Percentiles rank a stretch among this genome's conserved stretches.
Conservation (phyloP, 345 rosid genomes). For the Eutrema yunnanense region DNA sequence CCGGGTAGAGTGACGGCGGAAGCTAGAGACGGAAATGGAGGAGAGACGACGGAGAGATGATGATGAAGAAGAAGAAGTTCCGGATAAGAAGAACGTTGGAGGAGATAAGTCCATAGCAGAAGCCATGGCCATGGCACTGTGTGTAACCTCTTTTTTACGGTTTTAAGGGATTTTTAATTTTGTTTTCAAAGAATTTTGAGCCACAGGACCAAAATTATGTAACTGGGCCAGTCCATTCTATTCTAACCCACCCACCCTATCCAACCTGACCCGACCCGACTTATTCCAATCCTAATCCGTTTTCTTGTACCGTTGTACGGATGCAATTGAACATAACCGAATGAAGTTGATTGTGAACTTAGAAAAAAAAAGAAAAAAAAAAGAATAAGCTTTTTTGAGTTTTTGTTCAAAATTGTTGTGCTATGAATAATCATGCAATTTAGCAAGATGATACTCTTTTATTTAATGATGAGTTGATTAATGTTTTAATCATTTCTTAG, state of each 20-base stretch:
- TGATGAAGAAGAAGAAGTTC: constrained; percentile 11
- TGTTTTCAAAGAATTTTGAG: constrained; percentile 1
- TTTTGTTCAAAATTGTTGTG: background rate
- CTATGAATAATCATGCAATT: background rate
- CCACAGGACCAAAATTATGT: constrained; percentile 9
- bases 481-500: constrained; percentile 1
- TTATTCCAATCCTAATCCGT: background rate
- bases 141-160: background rate
- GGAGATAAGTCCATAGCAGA: constrained; percentile 36
- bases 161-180: background rate
- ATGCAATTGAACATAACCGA: too few species aligned
- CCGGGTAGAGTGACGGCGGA: background rate
- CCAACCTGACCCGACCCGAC: background rate
- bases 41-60: constrained; percentile 11
- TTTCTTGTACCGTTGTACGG: background rate
- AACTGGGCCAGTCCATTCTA: background rate
- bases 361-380: too few species aligned
- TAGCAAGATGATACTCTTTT: background rate
- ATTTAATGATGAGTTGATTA: constrained; percentile 1
- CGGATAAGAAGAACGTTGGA: constrained; percentile 41
- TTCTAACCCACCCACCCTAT: background rate
- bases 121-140: constrained; percentile 27
- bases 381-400: background rate
- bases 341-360: too few species aligned
- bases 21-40: constrained; percentile 9